Evolutionary conservation across 805 yeast species (phyloP).

Genomic region (Kluyveromyces starmeri): DNA sequence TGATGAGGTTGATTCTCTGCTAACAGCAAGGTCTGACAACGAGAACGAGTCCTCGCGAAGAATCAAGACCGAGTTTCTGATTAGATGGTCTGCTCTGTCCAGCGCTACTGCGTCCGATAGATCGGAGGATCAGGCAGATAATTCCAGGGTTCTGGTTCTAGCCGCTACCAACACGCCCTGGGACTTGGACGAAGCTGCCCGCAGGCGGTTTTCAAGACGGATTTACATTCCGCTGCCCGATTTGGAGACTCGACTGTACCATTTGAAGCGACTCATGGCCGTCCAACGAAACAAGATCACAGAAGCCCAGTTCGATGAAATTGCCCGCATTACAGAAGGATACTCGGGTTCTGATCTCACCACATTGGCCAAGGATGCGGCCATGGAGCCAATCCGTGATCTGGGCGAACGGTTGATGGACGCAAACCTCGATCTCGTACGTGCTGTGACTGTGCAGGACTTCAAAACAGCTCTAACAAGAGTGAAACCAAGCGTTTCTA

Average conservation of each 20-base stretch:
- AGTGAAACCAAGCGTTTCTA: constrained; percentile 82
- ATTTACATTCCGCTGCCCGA: constrained; percentile 95
- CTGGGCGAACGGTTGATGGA: constrained; percentile 75
- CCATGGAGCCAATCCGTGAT: constrained; percentile 92
- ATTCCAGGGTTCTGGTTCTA: constrained; percentile 69
- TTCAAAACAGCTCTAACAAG: constrained; percentile 67
- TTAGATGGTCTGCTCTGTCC: constrained; percentile 90
- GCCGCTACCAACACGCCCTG: constrained; percentile 97
- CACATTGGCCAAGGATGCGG: constrained; percentile 91
- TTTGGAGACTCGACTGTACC: constrained; percentile 67
- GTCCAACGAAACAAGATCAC: constrained; percentile 61
- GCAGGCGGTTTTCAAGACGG: constrained; percentile 85
- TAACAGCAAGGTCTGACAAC: constrained; percentile 56
- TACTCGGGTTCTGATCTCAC: constrained; percentile 91
- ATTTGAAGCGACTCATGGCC: constrained; percentile 57
- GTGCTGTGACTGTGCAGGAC: constrained; percentile 70
- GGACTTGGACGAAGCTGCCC: constrained; percentile 96
- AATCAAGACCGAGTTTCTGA: constrained; percentile 84
- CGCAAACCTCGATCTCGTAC: constrained; percentile 63
- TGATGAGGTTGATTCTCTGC: constrained; percentile 88
- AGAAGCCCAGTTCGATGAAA: constrained; percentile 50
- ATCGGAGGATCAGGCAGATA: constrained; percentile 32
- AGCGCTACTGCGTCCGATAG: constrained; percentile 64
- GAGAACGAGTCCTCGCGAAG: constrained; percentile 86
- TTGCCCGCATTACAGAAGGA: constrained; percentile 66